A percentile compares a stretch with the other conserved stretches of the same genome.
Conservation (phyloP, 495 filamentous ascomycete genomes). For the Tricharina praecox region DNA sequence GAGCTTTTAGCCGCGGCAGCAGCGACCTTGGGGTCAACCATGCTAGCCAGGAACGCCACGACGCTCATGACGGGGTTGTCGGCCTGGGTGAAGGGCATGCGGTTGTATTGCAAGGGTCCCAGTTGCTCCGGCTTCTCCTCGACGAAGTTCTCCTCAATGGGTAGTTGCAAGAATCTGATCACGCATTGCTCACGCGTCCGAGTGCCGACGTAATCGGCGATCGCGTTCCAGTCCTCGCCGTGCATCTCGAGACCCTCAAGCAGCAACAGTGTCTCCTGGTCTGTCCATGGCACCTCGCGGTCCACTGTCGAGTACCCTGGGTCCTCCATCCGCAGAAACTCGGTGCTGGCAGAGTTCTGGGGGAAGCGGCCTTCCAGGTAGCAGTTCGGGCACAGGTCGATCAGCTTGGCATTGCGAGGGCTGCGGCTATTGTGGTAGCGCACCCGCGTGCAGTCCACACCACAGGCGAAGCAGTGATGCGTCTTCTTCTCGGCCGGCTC, state of each 20-base stretch:
- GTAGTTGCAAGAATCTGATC: conserved; percentile 79
- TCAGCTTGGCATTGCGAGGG: conserved; percentile 29
- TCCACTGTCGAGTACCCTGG: conserved; percentile 59
- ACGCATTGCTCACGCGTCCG: conserved; percentile 93
- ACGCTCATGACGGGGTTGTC: conserved; percentile 96
- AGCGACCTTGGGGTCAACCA: conserved; percentile 72
- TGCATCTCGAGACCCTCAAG: conserved; percentile 80
- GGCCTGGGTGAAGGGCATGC: conserved; percentile 67
- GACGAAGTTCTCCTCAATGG: conserved; percentile 78
- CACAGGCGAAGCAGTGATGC: conserved; percentile 74
- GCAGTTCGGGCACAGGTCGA: conserved; percentile 67
- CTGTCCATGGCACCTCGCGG: conserved; percentile 72
- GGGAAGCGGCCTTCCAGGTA: conserved; percentile 69
- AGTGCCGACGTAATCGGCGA: conserved; percentile 77
- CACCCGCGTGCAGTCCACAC: conserved; percentile 78
- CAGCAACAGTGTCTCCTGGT: conserved; percentile 66
- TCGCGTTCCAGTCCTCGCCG: conserved; percentile 87
- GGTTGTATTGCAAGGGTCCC: conserved; percentile 44
- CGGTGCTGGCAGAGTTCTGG: conserved; percentile 46
- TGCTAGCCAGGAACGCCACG: conserved; percentile 74
- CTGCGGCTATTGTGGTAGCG: conserved; percentile 72
- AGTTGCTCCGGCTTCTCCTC: conserved; percentile 52
- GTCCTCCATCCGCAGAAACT: conserved; percentile 80
- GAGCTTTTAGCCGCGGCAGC: conserved; percentile 75
- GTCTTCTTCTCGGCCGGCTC: conserved; percentile 43